These are phyloP conservation scores for Microcos paniculata DNA, from an alignment of 345 rosid species.

Conservation along the genomic window DNA sequence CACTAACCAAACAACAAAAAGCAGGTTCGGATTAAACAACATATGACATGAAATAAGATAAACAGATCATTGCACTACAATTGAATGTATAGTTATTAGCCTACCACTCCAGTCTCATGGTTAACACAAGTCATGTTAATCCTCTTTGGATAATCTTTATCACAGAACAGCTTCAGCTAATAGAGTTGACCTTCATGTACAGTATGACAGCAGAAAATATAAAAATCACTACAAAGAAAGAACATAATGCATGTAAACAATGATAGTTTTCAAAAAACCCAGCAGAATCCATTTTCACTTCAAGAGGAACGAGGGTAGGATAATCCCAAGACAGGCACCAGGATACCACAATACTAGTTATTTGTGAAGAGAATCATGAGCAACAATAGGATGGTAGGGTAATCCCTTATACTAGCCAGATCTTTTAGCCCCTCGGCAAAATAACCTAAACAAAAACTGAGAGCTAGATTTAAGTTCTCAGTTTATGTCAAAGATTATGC, in stretches of 20 bases:
- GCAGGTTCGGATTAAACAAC: neutral
- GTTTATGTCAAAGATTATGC: too few species aligned
- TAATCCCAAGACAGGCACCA: neutral
- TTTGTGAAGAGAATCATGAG: too few species aligned
- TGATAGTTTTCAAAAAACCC: too few species aligned
- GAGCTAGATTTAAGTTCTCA: too few species aligned
- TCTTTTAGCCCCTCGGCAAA: neutral
- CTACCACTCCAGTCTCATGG: conserved; percentile 97
- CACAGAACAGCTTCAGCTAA: conserved; percentile 94
- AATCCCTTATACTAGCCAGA: neutral
- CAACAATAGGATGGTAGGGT: neutral
- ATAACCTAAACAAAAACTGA: neutral
- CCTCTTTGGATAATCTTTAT: conserved; percentile 97
- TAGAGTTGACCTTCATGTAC: conserved; percentile 96
- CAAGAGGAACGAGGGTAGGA: neutral
- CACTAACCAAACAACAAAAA: too few species aligned
- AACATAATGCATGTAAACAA: too few species aligned
- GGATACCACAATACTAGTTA: neutral
- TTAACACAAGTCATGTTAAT: conserved; percentile 89
- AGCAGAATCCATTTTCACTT: too few species aligned
- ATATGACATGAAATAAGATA: neutral
- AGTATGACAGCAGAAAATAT: conserved; percentile 50
- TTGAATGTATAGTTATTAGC: neutral
- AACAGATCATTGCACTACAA: neutral
- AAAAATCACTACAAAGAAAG: too few species aligned